A percentile compares a stretch with the other conserved stretches of the same genome.
phyloP scores from a whole-genome alignment of 108 stramenopile genomes.

The Pseudonitzschia pungens region DNA sequence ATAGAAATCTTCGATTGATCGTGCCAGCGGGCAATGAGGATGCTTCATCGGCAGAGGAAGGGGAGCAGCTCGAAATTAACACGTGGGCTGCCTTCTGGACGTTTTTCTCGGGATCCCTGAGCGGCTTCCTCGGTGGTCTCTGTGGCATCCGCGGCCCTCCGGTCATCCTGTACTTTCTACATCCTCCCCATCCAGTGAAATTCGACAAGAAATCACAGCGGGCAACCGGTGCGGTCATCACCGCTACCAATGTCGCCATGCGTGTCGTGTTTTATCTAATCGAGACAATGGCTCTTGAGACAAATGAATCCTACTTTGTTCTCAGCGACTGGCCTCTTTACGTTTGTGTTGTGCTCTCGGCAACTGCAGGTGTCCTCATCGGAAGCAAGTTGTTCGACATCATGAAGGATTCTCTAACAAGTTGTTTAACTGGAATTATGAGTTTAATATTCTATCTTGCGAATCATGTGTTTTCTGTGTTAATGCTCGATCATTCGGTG shows the following conservation, averaged over 20 bases:
- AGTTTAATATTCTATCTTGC: no score
- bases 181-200: constrained; percentile 36
- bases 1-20: background rate
- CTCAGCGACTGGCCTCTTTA: constrained; percentile 41
- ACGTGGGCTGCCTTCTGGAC: constrained; percentile 11
- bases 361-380: constrained; percentile 32
- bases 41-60: background rate
- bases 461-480: no score
- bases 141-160: constrained; percentile 50
- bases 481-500: no score
- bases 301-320: constrained; percentile 13
- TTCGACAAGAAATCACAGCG: constrained; percentile 45
- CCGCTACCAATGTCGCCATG: constrained; percentile 38
- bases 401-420: constrained; percentile 26
- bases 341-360: constrained; percentile 26
- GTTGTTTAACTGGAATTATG: no score
- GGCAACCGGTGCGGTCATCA: constrained; percentile 39
- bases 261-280: constrained; percentile 37
- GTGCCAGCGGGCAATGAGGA: background rate
- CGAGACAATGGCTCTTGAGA: constrained; percentile 21
- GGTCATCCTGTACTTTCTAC: constrained; percentile 45
- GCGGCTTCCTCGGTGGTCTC: constrained; percentile 50
- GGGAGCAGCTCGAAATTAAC: background rate
- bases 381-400: constrained; percentile 38
- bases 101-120: constrained; percentile 10